Conservation (phyloP, 257 asterid species). For the Scutellaria minor region DNA sequence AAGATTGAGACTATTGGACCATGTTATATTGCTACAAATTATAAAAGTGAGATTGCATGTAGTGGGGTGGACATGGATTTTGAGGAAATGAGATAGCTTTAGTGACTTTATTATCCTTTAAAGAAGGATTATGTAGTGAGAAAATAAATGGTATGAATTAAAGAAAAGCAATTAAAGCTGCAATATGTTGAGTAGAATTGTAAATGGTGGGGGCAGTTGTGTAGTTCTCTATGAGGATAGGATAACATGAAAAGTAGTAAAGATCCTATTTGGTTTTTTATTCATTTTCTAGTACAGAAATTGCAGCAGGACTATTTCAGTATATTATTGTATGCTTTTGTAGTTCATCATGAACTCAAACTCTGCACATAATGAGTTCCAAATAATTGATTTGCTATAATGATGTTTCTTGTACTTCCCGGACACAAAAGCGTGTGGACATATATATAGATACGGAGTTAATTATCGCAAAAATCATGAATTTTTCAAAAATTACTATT, state of each 20-base stretch:
- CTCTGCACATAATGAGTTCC: constrained; percentile 20
- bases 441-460: no score
- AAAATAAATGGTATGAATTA: neutral
- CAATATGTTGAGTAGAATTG: constrained; percentile 2
- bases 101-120: constrained; percentile 37
- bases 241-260: constrained; percentile 24
- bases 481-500: no score
- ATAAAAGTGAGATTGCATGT: constrained; percentile 30
- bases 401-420: constrained; percentile 7
- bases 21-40: neutral
- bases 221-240: neutral
- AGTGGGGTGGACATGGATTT: constrained; percentile 19
- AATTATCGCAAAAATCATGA: no score
- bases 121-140: constrained; percentile 31
- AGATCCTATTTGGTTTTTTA: neutral
- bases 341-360: neutral
- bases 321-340: constrained; percentile 15
- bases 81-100: constrained; percentile 40
- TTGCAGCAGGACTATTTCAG: constrained; percentile 2
- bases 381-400: constrained; percentile 17
- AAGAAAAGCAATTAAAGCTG: constrained; percentile 15
- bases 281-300: neutral
- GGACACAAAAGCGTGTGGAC: neutral
- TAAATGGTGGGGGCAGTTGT: constrained; percentile 15
- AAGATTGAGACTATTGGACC: neutral